phyloP scores from a whole-genome alignment of 2,329 filamentous ascomycete genomes.

The Meredithiella fracta region DNA sequence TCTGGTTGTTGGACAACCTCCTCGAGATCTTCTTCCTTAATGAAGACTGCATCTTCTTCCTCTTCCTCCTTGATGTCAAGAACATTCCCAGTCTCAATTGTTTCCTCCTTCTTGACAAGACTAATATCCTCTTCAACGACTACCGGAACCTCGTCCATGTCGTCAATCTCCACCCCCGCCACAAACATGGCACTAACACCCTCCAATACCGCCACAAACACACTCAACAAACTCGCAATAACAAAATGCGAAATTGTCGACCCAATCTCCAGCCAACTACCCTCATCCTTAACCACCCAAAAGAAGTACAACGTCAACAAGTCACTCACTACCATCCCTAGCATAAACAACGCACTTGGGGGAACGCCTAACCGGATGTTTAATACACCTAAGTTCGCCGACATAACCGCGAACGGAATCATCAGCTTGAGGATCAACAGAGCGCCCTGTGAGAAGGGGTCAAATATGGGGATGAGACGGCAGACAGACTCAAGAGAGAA shows the following conservation, averaged over 20 bases:
- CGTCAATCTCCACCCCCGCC: slow-evolving; percentile 54
- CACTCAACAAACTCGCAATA: slow-evolving; percentile 75
- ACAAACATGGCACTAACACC: slow-evolving; percentile 72
- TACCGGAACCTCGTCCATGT: neutral
- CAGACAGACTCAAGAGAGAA: slow-evolving; percentile 86
- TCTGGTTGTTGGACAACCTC: no score
- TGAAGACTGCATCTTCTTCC: neutral
- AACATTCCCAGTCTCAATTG: neutral
- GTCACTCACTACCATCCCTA: slow-evolving; percentile 82
- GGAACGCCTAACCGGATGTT: slow-evolving; percentile 72
- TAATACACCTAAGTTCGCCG: slow-evolving; percentile 82
- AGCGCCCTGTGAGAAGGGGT: slow-evolving; percentile 79
- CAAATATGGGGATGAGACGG: slow-evolving; percentile 79
- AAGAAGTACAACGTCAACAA: slow-evolving; percentile 92
- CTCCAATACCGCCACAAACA: slow-evolving; percentile 82
- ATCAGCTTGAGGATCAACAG: slow-evolving; percentile 78
- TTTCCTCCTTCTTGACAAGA: neutral
- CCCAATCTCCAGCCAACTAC: slow-evolving; percentile 93
- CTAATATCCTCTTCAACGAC: slow-evolving; percentile 18
- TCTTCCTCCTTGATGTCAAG: neutral
- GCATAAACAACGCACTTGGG: slow-evolving; percentile 81
- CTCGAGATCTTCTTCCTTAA: neutral
- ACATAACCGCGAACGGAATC: slow-evolving; percentile 83
- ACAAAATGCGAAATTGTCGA: slow-evolving; percentile 91
- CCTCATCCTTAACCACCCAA: slow-evolving; percentile 92